These are phyloP conservation scores for Microdochium nivale DNA, from an alignment of 2,329 filamentous ascomycete genomes.

Conservation along the genomic window DNA sequence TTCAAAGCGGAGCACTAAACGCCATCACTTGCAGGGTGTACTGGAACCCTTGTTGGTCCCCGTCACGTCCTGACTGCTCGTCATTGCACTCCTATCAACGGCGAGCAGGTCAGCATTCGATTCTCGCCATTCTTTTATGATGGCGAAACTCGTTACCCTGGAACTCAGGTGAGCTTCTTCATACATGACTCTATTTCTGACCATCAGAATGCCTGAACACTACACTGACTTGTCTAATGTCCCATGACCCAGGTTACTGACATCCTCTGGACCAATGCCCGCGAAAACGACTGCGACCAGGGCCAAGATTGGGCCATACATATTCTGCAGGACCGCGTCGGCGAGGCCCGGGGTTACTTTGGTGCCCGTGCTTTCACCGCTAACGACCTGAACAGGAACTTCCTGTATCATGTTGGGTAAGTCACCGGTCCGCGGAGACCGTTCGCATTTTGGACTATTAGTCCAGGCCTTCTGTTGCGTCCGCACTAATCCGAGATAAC, in stretches of 20 bases:
- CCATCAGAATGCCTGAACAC: too few relatives aligned
- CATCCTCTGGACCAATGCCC: background rate
- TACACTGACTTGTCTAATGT: too few relatives aligned
- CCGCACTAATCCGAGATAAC: too few relatives aligned
- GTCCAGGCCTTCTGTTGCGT: too few relatives aligned
- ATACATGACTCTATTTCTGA: too few relatives aligned
- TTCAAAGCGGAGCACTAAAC: too few relatives aligned
- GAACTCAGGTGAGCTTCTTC: too few relatives aligned
- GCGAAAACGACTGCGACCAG: constrained; percentile 7
- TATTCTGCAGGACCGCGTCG: constrained; percentile 14
- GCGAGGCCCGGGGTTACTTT: constrained; percentile 15
- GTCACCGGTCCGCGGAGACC: too few relatives aligned
- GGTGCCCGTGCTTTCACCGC: constrained; percentile 8
- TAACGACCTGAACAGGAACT: too few relatives aligned
- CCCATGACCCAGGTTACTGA: too few relatives aligned
- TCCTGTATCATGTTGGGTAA: too few relatives aligned
- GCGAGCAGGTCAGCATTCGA: constrained; percentile 3
- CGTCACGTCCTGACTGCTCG: constrained; percentile 18
- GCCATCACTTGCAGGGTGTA: background rate
- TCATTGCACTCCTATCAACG: constrained; percentile 10
- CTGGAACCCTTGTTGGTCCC: constrained; percentile 7
- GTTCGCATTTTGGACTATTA: too few relatives aligned
- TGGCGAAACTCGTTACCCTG: constrained; percentile 3
- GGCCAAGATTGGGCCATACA: constrained; percentile 18
- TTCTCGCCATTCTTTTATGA: constrained; percentile 16